Percentiles rank a stretch among this genome's conserved stretches.
phyloP scores from a whole-genome alignment of 169 alveolate species.

The Eimeria nieschulzi region DNA sequence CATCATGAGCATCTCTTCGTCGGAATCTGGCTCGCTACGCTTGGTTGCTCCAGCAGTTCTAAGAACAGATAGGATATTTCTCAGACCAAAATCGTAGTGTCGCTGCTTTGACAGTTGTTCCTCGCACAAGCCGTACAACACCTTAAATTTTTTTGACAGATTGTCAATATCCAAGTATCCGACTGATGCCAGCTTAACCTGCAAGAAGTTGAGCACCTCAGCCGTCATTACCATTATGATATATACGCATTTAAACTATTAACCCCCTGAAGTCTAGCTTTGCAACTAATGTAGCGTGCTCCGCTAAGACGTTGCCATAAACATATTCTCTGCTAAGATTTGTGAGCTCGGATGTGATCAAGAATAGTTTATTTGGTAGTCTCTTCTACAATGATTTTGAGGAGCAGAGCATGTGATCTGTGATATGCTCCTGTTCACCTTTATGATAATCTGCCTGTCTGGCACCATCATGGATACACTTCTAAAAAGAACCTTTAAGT shows the following conservation, averaged over 20 bases:
- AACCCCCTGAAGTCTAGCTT: background rate
- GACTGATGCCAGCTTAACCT: slow-evolving; percentile 94
- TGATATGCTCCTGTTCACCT: slow-evolving; percentile 69
- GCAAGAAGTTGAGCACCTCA: background rate
- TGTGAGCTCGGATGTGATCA: background rate
- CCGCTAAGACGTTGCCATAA: background rate
- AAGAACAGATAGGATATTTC: slow-evolving; percentile 94
- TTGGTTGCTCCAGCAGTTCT: slow-evolving; percentile 95
- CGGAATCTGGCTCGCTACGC: slow-evolving; percentile 89
- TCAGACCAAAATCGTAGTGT: slow-evolving; percentile 95
- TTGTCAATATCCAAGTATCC: slow-evolving; percentile 91
- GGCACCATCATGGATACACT: slow-evolving; percentile 98
- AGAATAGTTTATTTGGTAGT: background rate
- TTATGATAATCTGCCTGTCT: slow-evolving; percentile 93
- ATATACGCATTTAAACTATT: background rate
- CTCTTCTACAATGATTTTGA: too few species aligned
- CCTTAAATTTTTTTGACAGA: slow-evolving; percentile 94
- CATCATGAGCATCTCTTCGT: slow-evolving; percentile 90
- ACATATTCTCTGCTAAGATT: background rate
- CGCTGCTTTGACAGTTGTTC: slow-evolving; percentile 95
- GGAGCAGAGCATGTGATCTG: background rate
- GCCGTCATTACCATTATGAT: too few species aligned
- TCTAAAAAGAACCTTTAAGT: slow-evolving; percentile 93
- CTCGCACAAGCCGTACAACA: slow-evolving; percentile 94
- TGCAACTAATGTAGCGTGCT: background rate